Evolutionary conservation across 2,329 filamentous ascomycete genomes (phyloP).

Genomic region (Thelonectria rubi): DNA sequence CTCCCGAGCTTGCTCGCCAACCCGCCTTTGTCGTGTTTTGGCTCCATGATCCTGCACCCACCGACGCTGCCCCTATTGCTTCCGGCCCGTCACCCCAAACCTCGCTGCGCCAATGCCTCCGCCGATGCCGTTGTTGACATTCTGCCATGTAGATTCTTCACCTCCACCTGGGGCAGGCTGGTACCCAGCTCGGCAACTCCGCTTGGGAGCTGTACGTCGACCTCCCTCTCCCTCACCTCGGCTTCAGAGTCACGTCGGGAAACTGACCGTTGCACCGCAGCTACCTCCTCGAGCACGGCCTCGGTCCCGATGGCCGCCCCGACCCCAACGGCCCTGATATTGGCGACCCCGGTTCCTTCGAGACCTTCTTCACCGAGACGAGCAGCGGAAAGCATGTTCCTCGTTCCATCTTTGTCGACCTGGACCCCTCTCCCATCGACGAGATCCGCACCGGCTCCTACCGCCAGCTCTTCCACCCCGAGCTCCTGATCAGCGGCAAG

Average conservation of each 20-base stretch:
- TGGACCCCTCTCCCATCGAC: conserved; percentile 77
- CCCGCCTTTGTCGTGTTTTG: conserved; percentile 27
- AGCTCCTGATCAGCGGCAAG: conserved; percentile 77
- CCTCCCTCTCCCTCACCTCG: conserved; percentile 28
- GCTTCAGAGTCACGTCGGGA: neutral
- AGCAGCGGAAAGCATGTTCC: conserved; percentile 77
- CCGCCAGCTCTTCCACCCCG: conserved; percentile 76
- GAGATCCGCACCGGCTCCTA: conserved; percentile 76
- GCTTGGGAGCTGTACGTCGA: conserved; percentile 77
- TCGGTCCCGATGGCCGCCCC: conserved; percentile 70
- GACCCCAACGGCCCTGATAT: conserved; percentile 68
- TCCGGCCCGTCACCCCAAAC: conserved; percentile 11
- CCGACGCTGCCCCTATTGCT: conserved; percentile 16
- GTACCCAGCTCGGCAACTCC: conserved; percentile 78
- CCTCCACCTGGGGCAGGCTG: conserved; percentile 73
- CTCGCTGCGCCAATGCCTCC: conserved; percentile 23
- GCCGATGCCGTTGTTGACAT: conserved; percentile 34
- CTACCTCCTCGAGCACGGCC: conserved; percentile 77
- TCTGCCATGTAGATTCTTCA: conserved; percentile 63
- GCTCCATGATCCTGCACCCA: conserved; percentile 30
- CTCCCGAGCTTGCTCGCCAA: conserved; percentile 20
- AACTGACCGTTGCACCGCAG: conserved; percentile 52
- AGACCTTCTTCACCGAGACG: conserved; percentile 80
- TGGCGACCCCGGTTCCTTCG: conserved; percentile 70
- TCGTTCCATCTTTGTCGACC: conserved; percentile 76